These are phyloP conservation scores for Fusarium lyarnte DNA, from an alignment of 2,329 filamentous ascomycete genomes.

Conservation along the genomic window DNA sequence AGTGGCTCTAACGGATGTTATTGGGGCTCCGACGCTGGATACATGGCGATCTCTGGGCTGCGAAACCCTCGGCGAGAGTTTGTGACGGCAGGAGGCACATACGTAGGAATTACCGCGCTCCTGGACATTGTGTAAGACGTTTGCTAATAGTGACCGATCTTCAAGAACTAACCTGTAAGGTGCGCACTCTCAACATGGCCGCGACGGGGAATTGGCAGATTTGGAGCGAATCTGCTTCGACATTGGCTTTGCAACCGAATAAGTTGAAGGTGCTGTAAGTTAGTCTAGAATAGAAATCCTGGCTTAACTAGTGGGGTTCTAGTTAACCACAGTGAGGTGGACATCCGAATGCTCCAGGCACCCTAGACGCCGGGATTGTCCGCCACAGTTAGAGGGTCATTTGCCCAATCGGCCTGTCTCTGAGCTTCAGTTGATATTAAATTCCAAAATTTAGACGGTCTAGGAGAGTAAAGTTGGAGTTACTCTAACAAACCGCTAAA, in stretches of 20 bases:
- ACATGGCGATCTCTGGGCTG: conserved; percentile 26
- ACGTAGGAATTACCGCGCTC: conserved; percentile 52
- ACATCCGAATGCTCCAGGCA: not conserved
- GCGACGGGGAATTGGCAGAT: conserved; percentile 33
- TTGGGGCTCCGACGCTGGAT: conserved; percentile 18
- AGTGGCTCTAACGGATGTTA: conserved; percentile 2
- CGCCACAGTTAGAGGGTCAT: conserved; percentile 21
- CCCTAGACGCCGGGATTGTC: conserved; percentile 36
- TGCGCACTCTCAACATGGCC: conserved; percentile 56
- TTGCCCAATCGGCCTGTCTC: not conserved
- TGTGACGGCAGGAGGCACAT: conserved; percentile 53
- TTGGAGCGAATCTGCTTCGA: conserved; percentile 27
- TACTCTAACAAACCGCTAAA: not conserved
- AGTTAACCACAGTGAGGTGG: conserved; percentile 22
- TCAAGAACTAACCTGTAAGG: conserved; percentile 50
- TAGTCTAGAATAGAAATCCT: conserved; percentile 2
- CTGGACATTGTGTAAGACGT: conserved; percentile 39
- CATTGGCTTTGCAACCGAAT: conserved; percentile 34
- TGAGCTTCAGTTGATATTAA: not conserved
- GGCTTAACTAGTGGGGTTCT: conserved; percentile 30
- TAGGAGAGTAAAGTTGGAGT: not conserved
- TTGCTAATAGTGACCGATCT: not conserved
- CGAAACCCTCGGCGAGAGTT: conserved; percentile 36
- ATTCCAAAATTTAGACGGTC: not conserved
- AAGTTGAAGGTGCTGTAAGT: conserved; percentile 17